phyloP scores from a whole-genome alignment of 2,329 filamentous ascomycete genomes.

The Rutstroemia sp. region DNA sequence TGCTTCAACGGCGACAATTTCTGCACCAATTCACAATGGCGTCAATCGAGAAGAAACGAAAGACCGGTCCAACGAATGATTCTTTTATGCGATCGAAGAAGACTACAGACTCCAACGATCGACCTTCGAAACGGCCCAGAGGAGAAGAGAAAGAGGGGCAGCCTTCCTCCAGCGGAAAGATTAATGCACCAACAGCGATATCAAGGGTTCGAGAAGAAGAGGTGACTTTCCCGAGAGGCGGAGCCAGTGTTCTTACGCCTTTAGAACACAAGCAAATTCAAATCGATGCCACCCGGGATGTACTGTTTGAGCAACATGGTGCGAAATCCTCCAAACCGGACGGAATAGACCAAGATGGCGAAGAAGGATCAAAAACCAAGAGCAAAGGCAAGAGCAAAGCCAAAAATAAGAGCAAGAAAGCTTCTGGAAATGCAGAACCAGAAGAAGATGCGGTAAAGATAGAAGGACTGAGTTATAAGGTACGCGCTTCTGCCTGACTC shows the following conservation, averaged over 20 bases:
- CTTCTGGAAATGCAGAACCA: constrained; percentile 39
- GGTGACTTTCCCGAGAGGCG: constrained; percentile 84
- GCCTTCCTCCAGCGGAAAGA: constrained; percentile 13
- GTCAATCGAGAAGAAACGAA: constrained; percentile 29
- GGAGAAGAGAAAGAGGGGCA: constrained; percentile 21
- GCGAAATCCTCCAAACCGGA: constrained; percentile 38
- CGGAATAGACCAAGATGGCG: constrained; percentile 24
- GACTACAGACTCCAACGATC: constrained; percentile 17
- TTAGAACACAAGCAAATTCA: constrained; percentile 96
- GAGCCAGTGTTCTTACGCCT: constrained; percentile 82
- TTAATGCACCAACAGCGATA: constrained; percentile 23
- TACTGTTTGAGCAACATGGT: constrained; percentile 75
- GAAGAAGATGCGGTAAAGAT: constrained; percentile 57
- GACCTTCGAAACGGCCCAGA: constrained; percentile 26
- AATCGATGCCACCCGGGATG: constrained; percentile 86
- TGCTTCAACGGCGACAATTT: not conserved
- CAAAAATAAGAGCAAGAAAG: constrained; percentile 45
- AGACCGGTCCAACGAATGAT: constrained; percentile 28
- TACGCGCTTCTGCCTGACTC: constrained; percentile 33
- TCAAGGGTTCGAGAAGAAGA: constrained; percentile 67
- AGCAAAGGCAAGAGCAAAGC: constrained; percentile 45
- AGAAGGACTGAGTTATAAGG: constrained; percentile 85
- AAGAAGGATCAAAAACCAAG: constrained; percentile 18
- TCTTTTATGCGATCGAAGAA: constrained; percentile 28
- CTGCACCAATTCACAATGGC: constrained; percentile 21